Percentiles rank a stretch among this genome's conserved stretches.
Evolutionary conservation across 768 basidiomycete species (phyloP).

Genomic region (Tulasnella sp.): DNA sequence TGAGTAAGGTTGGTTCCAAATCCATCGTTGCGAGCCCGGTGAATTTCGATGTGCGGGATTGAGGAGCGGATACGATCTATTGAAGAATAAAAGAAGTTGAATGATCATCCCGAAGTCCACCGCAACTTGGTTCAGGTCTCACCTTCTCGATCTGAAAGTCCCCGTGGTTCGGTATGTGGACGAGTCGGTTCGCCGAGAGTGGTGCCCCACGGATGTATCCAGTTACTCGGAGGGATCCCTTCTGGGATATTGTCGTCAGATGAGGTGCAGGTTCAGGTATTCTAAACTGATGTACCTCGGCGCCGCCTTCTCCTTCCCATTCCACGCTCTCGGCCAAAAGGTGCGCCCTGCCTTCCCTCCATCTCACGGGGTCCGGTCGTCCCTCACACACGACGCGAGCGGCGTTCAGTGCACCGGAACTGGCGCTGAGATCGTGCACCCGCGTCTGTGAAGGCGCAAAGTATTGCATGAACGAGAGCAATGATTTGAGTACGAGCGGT

Average conservation of each 20-base stretch:
- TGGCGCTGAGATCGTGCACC: constrained; percentile 55
- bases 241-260: constrained; percentile 20
- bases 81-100: constrained; percentile 1
- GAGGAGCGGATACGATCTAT: constrained; percentile 59
- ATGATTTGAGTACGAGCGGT: constrained; percentile 65
- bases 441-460: constrained; percentile 77
- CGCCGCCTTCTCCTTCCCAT: constrained; percentile 37
- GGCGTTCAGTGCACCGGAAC: constrained; percentile 60
- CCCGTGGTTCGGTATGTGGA: constrained; percentile 80
- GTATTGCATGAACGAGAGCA: constrained; percentile 89
- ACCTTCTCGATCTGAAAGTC: constrained; percentile 83
- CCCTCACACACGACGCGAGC: constrained; percentile 77
- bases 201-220: constrained; percentile 74
- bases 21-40: constrained; percentile 44
- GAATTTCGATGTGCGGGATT: constrained; percentile 32
- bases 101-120: background rate
- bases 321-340: constrained; percentile 56
- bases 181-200: constrained; percentile 70
- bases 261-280: background rate
- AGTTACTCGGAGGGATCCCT: constrained; percentile 58
- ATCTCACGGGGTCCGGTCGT: constrained; percentile 64
- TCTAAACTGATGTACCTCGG: background rate
- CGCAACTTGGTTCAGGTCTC: constrained; percentile 25
- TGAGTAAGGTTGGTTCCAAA: constrained; percentile 52
- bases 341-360: constrained; percentile 74